phyloP scores from a whole-genome alignment of 2,329 filamentous ascomycete genomes.

The Paramyrothecium roridum region DNA sequence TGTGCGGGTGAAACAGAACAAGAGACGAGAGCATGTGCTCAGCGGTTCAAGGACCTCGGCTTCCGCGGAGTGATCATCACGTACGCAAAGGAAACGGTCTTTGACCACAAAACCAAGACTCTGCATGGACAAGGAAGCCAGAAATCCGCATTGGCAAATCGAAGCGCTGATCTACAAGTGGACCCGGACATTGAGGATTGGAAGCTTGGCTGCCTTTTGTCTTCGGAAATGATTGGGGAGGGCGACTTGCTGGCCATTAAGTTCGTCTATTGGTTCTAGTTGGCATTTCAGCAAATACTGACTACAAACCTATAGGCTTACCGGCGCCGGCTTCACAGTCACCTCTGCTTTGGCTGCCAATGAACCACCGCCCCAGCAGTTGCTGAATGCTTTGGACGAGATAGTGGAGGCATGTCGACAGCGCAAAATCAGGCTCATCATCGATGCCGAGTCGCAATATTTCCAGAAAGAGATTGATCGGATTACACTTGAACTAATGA shows the following conservation, averaged over 20 bases:
- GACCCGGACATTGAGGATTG: constrained; percentile 30
- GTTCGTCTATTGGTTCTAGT: constrained; percentile 17
- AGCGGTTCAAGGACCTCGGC: constrained; percentile 42
- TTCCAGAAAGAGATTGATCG: constrained; percentile 36
- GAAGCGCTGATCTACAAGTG: constrained; percentile 17
- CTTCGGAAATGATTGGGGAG: constrained; percentile 24
- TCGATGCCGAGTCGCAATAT: constrained; percentile 43
- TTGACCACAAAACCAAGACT: constrained; percentile 30
- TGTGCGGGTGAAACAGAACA: constrained; percentile 48
- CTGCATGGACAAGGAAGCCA: constrained; percentile 20
- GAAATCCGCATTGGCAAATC: constrained; percentile 34
- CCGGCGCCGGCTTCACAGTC: constrained; percentile 37
- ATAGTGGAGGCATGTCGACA: constrained; percentile 33
- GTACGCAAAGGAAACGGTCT: constrained; percentile 43
- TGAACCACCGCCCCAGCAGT: constrained; percentile 32
- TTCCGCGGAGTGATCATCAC: constrained; percentile 56
- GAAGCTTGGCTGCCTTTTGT: constrained; percentile 26
- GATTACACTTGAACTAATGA: constrained; percentile 30
- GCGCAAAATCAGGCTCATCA: constrained; percentile 37
- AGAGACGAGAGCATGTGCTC: constrained; percentile 41
- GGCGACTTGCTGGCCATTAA: constrained; percentile 34
- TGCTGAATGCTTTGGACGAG: constrained; percentile 36
- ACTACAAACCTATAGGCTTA: constrained; percentile 30
- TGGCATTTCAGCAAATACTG: not conserved
- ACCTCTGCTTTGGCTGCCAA: constrained; percentile 31